Percentiles rank a stretch among this genome's conserved stretches.
Conservation (phyloP, 257 asterid species). For the Euphrasia confusa region DNA sequence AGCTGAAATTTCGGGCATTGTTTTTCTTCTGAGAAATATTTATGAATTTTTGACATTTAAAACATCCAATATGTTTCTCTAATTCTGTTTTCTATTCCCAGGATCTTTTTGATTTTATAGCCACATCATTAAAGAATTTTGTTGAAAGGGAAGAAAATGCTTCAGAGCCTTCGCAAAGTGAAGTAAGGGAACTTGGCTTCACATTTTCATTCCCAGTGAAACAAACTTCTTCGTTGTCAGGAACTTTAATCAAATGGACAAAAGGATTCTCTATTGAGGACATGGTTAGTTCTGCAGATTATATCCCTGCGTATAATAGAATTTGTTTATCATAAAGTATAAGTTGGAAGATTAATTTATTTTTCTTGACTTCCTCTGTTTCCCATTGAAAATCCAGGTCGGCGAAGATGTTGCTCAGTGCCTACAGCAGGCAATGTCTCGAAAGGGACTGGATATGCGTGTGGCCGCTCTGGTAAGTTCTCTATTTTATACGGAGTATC, state of each 20-base stretch:
- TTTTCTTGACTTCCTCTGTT: background rate
- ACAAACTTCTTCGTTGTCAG: slow-evolving; percentile 63
- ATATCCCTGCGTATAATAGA: background rate
- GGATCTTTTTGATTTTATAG: slow-evolving; percentile 86
- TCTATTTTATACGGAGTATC: background rate
- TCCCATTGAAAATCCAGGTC: slow-evolving; percentile 34
- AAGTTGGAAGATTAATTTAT: background rate
- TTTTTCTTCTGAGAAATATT: background rate
- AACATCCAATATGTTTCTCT: slow-evolving; percentile 12
- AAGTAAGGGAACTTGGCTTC: slow-evolving; percentile 65
- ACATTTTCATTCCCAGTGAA: slow-evolving; percentile 85
- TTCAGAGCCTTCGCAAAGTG: slow-evolving; percentile 31
- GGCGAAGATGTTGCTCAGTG: slow-evolving; percentile 71
- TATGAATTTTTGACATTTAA: background rate
- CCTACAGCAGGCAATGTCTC: slow-evolving; percentile 58
- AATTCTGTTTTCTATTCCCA: slow-evolving; percentile 26
- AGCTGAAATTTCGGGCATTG: slow-evolving; percentile 3
- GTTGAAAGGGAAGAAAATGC: slow-evolving; percentile 48
- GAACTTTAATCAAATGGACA: slow-evolving; percentile 74
- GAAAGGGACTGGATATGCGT: slow-evolving; percentile 59
- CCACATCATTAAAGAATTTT: slow-evolving; percentile 50
- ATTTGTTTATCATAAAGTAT: background rate
- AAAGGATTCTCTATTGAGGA: slow-evolving; percentile 71
- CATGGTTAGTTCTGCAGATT: slow-evolving; percentile 47
- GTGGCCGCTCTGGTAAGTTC: slow-evolving; percentile 73